Evolutionary conservation across 768 basidiomycete genomes (phyloP).

Genomic region (Boletus coccyginus): DNA sequence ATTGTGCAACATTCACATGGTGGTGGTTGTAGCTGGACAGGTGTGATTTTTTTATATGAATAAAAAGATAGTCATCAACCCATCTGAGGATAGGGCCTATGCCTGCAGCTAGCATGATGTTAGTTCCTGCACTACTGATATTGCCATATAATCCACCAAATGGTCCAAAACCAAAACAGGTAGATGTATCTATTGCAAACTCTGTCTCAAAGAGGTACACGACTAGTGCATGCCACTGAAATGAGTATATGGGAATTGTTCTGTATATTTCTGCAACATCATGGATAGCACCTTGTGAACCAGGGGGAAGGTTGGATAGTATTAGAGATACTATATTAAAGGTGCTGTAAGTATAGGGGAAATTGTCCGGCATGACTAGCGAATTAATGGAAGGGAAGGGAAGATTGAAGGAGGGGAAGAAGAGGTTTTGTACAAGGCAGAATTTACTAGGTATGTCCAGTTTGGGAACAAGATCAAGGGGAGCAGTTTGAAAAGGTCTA

Average conservation of each 20-base stretch:
- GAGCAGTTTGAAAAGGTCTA: too few relatives aligned
- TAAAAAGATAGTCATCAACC: conserved; percentile 35
- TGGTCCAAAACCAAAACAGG: conserved; percentile 23
- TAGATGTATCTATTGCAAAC: conserved; percentile 1
- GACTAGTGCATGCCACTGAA: conserved; percentile 37
- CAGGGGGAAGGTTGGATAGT: rapidly evolving
- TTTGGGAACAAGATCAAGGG: too few relatives aligned
- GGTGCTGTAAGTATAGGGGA: neutral
- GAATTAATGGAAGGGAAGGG: too few relatives aligned
- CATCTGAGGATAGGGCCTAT: conserved; percentile 25
- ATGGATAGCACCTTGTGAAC: neutral
- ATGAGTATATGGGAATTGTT: conserved; percentile 26
- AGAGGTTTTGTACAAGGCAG: too few relatives aligned
- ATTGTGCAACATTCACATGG: too few relatives aligned
- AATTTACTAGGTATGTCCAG: too few relatives aligned
- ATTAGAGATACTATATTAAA: neutral
- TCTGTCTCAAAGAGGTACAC: conserved; percentile 11
- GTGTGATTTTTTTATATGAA: neutral
- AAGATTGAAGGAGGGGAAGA: too few relatives aligned
- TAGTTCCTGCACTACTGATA: conserved; percentile 17
- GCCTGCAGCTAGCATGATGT: conserved; percentile 9
- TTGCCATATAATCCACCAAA: conserved; percentile 26
- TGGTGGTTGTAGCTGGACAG: neutral
- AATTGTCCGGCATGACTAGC: too few relatives aligned
- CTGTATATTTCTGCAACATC: neutral